Evolutionary conservation across 2,329 filamentous ascomycete genomes (phyloP).

Genomic region (Conoideocrella luteorostrata): DNA sequence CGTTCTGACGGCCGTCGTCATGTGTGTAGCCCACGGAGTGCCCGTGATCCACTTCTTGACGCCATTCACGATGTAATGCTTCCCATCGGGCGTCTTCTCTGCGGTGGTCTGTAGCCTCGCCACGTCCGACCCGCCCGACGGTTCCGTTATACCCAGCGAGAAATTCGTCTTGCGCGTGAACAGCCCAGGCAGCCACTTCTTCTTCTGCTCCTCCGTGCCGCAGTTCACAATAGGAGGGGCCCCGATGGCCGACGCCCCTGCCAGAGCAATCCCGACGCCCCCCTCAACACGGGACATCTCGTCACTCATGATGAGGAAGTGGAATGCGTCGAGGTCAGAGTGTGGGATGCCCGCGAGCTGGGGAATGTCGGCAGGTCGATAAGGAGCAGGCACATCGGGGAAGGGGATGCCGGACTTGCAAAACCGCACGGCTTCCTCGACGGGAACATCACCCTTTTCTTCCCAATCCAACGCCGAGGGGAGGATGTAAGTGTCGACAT

Average conservation of each 20-base stretch:
- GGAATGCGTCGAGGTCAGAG: conserved; percentile 49
- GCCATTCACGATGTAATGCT: conserved; percentile 56
- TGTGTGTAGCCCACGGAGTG: conserved; percentile 52
- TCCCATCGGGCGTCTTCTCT: conserved; percentile 32
- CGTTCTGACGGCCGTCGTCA: conserved; percentile 56
- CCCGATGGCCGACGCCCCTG: conserved; percentile 56
- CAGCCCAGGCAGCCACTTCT: conserved; percentile 51
- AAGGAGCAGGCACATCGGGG: conserved; percentile 27
- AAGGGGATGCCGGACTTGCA: conserved; percentile 33
- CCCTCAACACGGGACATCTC: conserved; percentile 49
- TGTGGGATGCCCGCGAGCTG: conserved; percentile 37
- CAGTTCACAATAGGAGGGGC: conserved; percentile 57
- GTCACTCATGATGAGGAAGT: conserved; percentile 48
- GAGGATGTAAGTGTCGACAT: conserved; percentile 51
- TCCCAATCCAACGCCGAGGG: conserved; percentile 61
- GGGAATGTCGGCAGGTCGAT: conserved; percentile 21
- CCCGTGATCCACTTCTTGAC: conserved; percentile 66
- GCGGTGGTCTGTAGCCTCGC: conserved; percentile 58
- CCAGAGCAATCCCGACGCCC: conserved; percentile 51
- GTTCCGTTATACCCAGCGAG: conserved; percentile 60
- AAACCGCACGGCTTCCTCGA: conserved; percentile 29
- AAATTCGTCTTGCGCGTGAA: conserved; percentile 54
- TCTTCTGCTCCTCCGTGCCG: conserved; percentile 43
- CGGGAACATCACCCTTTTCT: conserved; percentile 44
- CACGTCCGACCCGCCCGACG: conserved; percentile 56